phyloP scores from a whole-genome alignment of 2,329 filamentous ascomycete genomes.

The Orbilia ellipsospora region DNA sequence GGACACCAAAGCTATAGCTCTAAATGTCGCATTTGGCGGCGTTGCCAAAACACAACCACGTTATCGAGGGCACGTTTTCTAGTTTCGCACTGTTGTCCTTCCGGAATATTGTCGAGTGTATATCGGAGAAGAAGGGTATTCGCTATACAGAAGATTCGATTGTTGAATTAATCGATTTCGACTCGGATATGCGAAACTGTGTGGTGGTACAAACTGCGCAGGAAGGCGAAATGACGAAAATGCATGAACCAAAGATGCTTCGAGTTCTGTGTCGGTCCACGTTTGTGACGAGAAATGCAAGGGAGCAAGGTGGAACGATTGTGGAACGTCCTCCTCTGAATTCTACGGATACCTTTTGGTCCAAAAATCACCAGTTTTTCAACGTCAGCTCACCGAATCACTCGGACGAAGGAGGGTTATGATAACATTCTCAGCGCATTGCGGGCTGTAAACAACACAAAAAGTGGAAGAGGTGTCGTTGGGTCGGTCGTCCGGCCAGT shows the following conservation, averaged over 20 bases:
- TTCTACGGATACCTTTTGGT: slow-evolving; percentile 15
- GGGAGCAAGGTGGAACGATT: slow-evolving; percentile 11
- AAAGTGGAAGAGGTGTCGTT: slow-evolving; percentile 24
- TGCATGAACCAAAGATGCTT: too few species aligned
- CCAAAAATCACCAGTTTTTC: slow-evolving; percentile 1
- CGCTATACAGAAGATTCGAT: too few species aligned
- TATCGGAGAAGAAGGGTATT: too few species aligned
- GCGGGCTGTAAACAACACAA: slow-evolving; percentile 34
- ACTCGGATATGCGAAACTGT: neutral
- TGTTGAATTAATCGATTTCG: too few species aligned
- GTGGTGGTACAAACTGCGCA: neutral
- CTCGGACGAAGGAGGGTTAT: too few species aligned
- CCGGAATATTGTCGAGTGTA: neutral
- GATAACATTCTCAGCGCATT: slow-evolving; percentile 11
- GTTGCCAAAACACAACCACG: slow-evolving; percentile 33
- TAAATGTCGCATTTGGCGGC: slow-evolving; percentile 51
- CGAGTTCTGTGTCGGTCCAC: neutral
- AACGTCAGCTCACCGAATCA: slow-evolving; percentile 2
- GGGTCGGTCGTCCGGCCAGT: slow-evolving; percentile 31
- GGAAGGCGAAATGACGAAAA: slow-evolving; percentile 2
- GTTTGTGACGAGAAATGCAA: slow-evolving; percentile 24
- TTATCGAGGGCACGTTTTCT: slow-evolving; percentile 28
- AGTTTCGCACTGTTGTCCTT: slow-evolving; percentile 21
- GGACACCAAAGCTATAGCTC: slow-evolving; percentile 46
- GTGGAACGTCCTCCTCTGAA: slow-evolving; percentile 15